Base-by-base conservation (phyloP, 2,329 filamentous ascomycete species). In the Sphaerulina vaccinii region DNA sequence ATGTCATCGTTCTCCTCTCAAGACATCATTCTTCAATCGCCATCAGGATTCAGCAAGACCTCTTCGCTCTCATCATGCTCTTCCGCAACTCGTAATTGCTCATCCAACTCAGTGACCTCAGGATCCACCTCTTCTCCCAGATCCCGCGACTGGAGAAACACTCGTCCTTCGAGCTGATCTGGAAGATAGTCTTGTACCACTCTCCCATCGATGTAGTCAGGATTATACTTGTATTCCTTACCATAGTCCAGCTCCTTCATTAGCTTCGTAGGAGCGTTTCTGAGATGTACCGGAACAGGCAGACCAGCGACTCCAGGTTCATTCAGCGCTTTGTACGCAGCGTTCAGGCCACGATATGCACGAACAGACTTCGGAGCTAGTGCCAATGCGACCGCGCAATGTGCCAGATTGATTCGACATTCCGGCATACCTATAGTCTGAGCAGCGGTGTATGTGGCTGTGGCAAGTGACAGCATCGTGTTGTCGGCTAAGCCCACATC, bases 381-480 rank as follows among this genome's bases (percentile, higher is more conserved):
- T 3, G 85, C 81, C 42, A 97, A 77, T 0, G 93, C 91, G 0
- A 93, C 87, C 6, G 89, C 81, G 62, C 85, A 88, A 71, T 99
- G 93, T 0, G 88, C 91, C 5, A 99, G 80, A 46, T 92, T 90
- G 63, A 97, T 97, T 7, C 91, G 82, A 15, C 90, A 92, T 72
- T 99, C 93, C 1, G 93, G 93, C 80, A 97, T 88, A 21, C 93
- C 93, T 46, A 99, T 88, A 70, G 93, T 92, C 71, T 97, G 89
- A 1, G 88, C 86, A 0, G 93, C 92, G 1, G 86, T 86, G 70
- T 95, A 95, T 2, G 91, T 82, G 0, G 90, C 85, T 0, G 89
- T 95, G 1, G 92, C 92, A 1, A 99, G 82, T 0, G 86, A 80
- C 0, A 99, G 79, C 70, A 97, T 81, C 7, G 79, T 81, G 70